Percentiles rank a stretch among this genome's conserved stretches.
Evolutionary conservation across 106 monocot genomes (phyloP).

Genomic region (Dioscorea dumetorum): DNA sequence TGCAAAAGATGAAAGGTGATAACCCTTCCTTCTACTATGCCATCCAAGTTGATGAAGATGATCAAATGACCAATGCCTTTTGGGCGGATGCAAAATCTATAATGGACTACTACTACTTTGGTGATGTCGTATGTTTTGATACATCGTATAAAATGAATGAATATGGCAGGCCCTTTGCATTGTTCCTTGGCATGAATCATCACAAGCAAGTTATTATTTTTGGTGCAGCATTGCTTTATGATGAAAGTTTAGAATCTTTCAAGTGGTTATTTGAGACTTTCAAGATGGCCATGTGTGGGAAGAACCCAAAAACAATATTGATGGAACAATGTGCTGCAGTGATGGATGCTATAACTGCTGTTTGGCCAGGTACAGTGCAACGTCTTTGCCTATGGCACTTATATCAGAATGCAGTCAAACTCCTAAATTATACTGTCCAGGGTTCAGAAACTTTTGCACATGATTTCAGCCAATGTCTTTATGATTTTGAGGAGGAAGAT

Average conservation of each 20-base stretch:
- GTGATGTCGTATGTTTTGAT: slow-evolving; percentile 68
- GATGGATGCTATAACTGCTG: background rate
- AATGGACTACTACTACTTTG: slow-evolving; percentile 59
- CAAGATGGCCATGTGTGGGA: slow-evolving; percentile 42
- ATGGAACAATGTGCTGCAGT: background rate
- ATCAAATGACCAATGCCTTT: slow-evolving; percentile 58
- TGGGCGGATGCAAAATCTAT: slow-evolving; percentile 68
- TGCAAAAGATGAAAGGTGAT: slow-evolving; percentile 61
- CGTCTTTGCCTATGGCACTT: slow-evolving; percentile 47
- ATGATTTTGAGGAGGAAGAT: slow-evolving; percentile 58
- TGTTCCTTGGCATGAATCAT: slow-evolving; percentile 65
- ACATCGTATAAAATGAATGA: slow-evolving; percentile 38
- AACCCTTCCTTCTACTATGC: slow-evolving; percentile 71
- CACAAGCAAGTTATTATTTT: slow-evolving; percentile 56
- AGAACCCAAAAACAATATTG: slow-evolving; percentile 51
- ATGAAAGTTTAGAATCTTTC: slow-evolving; percentile 51
- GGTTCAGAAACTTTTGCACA: slow-evolving; percentile 37
- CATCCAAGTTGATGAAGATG: slow-evolving; percentile 65
- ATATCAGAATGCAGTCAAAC: slow-evolving; percentile 41
- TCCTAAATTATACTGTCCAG: slow-evolving; percentile 21
- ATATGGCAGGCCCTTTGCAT: slow-evolving; percentile 47
- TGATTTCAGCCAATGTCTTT: slow-evolving; percentile 55
- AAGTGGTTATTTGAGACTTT: slow-evolving; percentile 78
- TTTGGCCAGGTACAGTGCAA: slow-evolving; percentile 38
- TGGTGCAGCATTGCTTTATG: slow-evolving; percentile 55